Conservation (phyloP, 495 filamentous ascomycete genomes). For the Corynascus novoguineensis region DNA sequence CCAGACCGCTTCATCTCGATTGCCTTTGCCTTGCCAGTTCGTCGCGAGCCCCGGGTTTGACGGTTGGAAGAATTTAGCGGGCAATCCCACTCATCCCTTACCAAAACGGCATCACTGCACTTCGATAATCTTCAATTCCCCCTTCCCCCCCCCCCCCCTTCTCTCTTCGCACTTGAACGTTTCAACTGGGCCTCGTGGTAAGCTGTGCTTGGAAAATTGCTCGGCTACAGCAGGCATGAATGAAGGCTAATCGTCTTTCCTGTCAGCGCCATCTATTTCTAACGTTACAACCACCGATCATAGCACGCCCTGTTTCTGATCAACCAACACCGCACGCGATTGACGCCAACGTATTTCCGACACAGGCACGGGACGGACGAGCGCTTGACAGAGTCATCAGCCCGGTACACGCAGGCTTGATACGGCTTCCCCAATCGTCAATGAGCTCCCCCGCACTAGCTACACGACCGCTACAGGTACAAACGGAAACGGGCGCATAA, state of each 20-base stretch:
- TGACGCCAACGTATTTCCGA: conserved; percentile 2
- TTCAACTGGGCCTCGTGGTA: conserved; percentile 28
- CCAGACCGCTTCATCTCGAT: neutral
- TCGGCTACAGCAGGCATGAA: conserved; percentile 19
- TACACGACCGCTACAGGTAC: neutral
- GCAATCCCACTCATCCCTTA: conserved; percentile 9
- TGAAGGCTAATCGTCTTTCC: conserved; percentile 30
- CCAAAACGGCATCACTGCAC: too few species aligned
- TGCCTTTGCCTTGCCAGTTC: too few species aligned
- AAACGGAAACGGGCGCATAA: conserved; percentile 16
- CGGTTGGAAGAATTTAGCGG: too few species aligned
- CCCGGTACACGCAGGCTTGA: neutral
- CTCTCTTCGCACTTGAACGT: conserved; percentile 12
- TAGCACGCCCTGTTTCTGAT: neutral
- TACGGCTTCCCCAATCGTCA: conserved; percentile 17
- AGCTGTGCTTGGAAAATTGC: conserved; percentile 16
- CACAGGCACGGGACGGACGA: too few species aligned
- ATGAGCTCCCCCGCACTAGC: conserved; percentile 1
- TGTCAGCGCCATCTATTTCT: conserved; percentile 22
- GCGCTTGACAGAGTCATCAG: too few species aligned
- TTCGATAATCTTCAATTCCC: conserved; percentile 21
- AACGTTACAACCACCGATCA: conserved; percentile 12
- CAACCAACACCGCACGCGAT: neutral
- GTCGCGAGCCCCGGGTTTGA: too few species aligned
- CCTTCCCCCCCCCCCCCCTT: conserved; percentile 8